Base-by-base conservation (phyloP, 345 rosid genomes). In the Populus alba region DNA sequence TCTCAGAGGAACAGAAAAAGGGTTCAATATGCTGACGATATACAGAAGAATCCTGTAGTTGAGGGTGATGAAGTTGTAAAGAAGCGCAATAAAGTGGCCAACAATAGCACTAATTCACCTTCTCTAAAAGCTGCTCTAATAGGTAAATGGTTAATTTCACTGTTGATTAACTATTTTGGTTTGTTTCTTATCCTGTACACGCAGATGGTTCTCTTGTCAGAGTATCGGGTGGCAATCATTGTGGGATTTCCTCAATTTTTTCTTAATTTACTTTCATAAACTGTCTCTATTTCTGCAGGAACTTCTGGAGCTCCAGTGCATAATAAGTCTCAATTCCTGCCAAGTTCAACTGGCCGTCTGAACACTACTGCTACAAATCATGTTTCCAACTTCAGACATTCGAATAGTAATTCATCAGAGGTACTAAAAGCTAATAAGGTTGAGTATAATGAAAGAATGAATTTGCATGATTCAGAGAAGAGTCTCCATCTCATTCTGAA, bases 1-100 rank as follows among this genome's bases (percentile, higher is more conserved):
- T 80, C 89, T 39, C 97, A 86, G 49, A 88, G 97, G 82, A 89
- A 75, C 68, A 88, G 95, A 45, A 96, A 96, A 86, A 89, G 93
- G 85, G 86, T 78, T 66, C 86, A 75, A 33, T 74, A 74, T 81
- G 69, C 78, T 83, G 88, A 84, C 70, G 78, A 75, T 51, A 66
- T 71, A 55, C 82, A 70, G 39, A 77, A 74, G 71, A 83, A 77
- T 74, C 73, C 72, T 31, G 85, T 80, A 70, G 78, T 45, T 84
- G 82, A 77, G 74, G 66, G 47, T 78, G 81, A 75, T 61, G 87
- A 81, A 75, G 82, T 69, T 80, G 81, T 67, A 62, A 94, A 92
- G 87, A 91, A 87, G 83, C 91, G 77, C 66, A 89, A 80, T 86
- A 92, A 86, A 84, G 73, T 79, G 49, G 84, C 82, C 43, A 80